phyloP scores from a whole-genome alignment of 1,139 yeast genomes.

The Lodderomyces pseudojiufengensis region DNA sequence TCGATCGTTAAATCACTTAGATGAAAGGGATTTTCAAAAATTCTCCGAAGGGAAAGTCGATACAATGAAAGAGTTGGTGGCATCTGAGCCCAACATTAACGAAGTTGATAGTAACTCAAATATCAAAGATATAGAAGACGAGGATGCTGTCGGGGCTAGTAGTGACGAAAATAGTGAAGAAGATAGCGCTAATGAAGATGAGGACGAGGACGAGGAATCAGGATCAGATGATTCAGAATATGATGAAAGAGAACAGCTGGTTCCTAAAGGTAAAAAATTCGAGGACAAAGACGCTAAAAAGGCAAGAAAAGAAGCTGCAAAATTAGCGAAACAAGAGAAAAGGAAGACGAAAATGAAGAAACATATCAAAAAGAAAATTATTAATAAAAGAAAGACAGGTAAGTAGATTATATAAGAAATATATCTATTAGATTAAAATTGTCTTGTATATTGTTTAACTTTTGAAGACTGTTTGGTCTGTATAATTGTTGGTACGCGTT shows the following conservation, averaged over 20 bases:
- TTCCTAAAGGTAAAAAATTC: slow-evolving; percentile 65
- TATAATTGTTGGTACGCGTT: too few species aligned
- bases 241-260: slow-evolving; percentile 35
- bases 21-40: slow-evolving; percentile 84
- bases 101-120: too few species aligned
- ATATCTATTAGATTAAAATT: neutral
- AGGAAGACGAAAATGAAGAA: slow-evolving; percentile 90
- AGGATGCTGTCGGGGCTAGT: slow-evolving; percentile 8
- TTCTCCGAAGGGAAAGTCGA: slow-evolving; percentile 80
- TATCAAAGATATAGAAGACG: slow-evolving; percentile 11
- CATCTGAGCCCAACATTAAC: too few species aligned
- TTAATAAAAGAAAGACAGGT: slow-evolving; percentile 49
- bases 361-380: slow-evolving; percentile 76
- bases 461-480: too few species aligned
- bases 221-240: slow-evolving; percentile 30
- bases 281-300: slow-evolving; percentile 86
- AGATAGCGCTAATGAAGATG: slow-evolving; percentile 29
- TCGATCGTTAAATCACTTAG: slow-evolving; percentile 65
- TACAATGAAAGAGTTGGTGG: slow-evolving; percentile 62
- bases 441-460: neutral
- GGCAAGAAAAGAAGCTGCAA: slow-evolving; percentile 78
- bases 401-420: slow-evolving; percentile 11
- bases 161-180: slow-evolving; percentile 15
- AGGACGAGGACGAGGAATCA: slow-evolving; percentile 27
- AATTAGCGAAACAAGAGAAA: slow-evolving; percentile 81